Evolutionary conservation across 169 alveolate species (phyloP), one percentile per base, ranked within the genome.

Genomic region (Miamiensis avidus): DNA sequence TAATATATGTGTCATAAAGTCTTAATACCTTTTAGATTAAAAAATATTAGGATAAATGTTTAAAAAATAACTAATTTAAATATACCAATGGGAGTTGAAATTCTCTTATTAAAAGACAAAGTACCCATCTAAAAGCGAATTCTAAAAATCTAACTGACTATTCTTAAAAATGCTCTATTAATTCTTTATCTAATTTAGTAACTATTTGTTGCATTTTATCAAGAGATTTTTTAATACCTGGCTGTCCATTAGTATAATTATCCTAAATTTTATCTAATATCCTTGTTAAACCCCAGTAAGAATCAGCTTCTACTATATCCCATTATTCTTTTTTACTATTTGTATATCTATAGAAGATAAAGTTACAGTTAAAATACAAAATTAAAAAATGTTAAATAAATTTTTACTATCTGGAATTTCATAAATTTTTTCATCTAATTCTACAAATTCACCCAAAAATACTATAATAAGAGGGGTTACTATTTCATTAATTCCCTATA

Each of bases 401-500:
- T 82, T 20, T 82, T 74, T 73, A 0, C 65, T 75, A 34, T 29
- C 34, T 20, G 75, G 81, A 26, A 86, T 75, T 64, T 74, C 73
- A 27, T 74, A 79, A n/a, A 69, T 74, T 0, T 49, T 75, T 31
- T 74, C 74, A 29, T 86, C 87, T 1, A 86, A 74, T 81, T 86
- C 77, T 29, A 86, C 76, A 72, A 81, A 86, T 33, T 86, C 83
- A 25, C 31, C 34, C 65, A 94, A 87, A 85, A 86, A 94, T 32
- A 92, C 95, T 1, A 92, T 33, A 49, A 94, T 84, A 34, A 93
- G 90, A 33, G 96, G 94, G 31, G 94, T 85, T 34, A 91, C 92
- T 31, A 95, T 82, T 74, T 95, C 97, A 87, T 95, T 95, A 34
- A 95, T 93, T 27, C 97, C 97, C 84, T 95, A 91, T 1, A 93